Evolutionary conservation across 495 filamentous ascomycete species (phyloP).

Genomic region (Penicillium chermesinum): DNA sequence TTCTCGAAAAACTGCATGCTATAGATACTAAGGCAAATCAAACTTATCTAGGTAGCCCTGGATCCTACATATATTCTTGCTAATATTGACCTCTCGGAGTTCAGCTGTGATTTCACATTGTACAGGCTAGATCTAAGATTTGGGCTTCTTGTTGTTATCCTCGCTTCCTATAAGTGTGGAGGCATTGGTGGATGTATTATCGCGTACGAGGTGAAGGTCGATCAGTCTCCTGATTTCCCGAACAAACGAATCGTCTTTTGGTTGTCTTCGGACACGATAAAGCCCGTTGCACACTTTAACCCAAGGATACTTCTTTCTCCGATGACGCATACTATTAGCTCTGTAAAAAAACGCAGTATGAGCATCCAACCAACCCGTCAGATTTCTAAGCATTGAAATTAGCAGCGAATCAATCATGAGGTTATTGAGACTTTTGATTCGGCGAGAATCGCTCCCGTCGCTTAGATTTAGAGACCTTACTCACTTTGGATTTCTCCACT

Average conservation of each 20-base stretch:
- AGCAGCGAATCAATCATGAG: not conserved
- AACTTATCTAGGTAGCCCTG: too few species aligned
- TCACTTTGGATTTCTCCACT: conserved; percentile 1
- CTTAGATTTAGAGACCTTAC: not conserved
- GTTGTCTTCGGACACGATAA: conserved; percentile 1
- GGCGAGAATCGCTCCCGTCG: too few species aligned
- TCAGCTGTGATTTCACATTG: too few species aligned
- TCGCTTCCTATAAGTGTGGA: not conserved
- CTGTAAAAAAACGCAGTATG: not conserved
- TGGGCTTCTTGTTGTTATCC: not conserved
- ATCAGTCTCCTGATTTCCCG: not conserved
- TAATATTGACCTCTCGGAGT: too few species aligned
- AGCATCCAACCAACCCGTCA: not conserved
- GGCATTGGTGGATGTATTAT: not conserved
- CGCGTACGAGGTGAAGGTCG: not conserved
- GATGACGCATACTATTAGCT: not conserved
- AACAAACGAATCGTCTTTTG: not conserved
- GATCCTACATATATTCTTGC: too few species aligned
- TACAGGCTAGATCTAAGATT: too few species aligned
- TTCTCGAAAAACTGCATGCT: too few species aligned
- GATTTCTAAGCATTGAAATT: not conserved
- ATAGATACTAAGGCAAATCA: too few species aligned
- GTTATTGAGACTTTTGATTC: not conserved
- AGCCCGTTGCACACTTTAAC: conserved; percentile 3
- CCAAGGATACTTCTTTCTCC: conserved; percentile 1